Percentiles rank a stretch among this genome's conserved stretches.
Conservation (phyloP, 2,329 filamentous ascomycete species). For the Calonectria ilicicola region DNA sequence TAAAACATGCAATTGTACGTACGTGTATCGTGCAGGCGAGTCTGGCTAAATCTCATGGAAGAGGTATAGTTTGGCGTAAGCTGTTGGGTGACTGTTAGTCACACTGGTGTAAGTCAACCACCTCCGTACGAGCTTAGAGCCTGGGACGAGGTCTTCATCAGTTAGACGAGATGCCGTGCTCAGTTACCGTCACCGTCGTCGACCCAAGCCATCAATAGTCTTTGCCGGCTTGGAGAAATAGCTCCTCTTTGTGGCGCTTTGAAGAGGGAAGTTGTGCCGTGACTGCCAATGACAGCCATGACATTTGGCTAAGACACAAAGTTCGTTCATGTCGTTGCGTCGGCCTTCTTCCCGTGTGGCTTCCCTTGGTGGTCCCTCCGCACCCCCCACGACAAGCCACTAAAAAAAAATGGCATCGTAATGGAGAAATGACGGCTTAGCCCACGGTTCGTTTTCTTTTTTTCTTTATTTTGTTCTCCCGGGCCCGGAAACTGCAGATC, state of each 20-base stretch:
- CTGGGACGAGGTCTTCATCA: background rate
- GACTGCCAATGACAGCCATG: background rate
- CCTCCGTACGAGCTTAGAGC: background rate
- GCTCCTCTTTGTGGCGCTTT: background rate
- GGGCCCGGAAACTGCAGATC: background rate
- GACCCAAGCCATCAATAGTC: background rate
- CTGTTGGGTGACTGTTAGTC: background rate
- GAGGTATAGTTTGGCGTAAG: background rate
- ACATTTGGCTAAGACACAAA: background rate
- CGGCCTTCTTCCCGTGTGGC: slow-evolving; percentile 5
- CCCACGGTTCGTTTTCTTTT: slow-evolving; percentile 6
- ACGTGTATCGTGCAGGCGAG: background rate
- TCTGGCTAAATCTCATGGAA: background rate
- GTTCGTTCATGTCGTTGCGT: background rate
- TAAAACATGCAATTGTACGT: background rate
- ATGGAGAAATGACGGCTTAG: slow-evolving; percentile 11
- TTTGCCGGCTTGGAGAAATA: background rate
- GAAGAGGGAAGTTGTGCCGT: background rate
- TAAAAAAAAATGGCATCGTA: background rate
- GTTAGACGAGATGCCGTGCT: background rate
- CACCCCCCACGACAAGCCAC: slow-evolving; percentile 8
- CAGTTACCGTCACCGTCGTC: background rate
- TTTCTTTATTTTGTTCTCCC: background rate
- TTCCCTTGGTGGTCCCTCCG: background rate
- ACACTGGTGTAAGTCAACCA: background rate